phyloP scores from a whole-genome alignment of 345 rosid genomes.

The Syzygium aromaticum region DNA sequence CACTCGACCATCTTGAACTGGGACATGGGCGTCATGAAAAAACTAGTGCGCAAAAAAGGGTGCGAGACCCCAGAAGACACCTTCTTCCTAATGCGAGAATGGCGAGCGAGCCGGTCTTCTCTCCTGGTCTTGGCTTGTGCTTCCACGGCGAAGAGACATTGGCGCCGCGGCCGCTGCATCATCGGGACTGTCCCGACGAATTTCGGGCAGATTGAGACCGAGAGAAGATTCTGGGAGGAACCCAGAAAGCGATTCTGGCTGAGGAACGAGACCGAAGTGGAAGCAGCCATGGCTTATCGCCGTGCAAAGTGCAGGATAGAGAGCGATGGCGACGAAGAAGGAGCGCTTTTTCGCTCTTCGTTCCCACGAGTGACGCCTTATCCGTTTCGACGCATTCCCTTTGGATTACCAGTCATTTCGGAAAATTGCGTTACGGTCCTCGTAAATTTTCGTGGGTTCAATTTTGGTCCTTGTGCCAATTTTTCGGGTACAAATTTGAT shows the following conservation, averaged over 20 bases:
- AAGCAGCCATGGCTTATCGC: neutral
- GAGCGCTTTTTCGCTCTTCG: neutral
- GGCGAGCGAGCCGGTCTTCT: conserved; percentile 80
- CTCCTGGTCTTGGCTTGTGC: conserved; percentile 58
- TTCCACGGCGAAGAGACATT: conserved; percentile 30
- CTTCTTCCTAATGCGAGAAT: conserved; percentile 89
- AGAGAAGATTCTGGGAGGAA: conserved; percentile 2
- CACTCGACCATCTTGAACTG: neutral
- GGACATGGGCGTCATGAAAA: neutral
- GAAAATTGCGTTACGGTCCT: neutral
- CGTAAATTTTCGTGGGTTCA: neutral
- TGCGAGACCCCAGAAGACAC: conserved; percentile 9
- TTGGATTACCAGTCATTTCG: neutral
- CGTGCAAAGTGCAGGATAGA: neutral
- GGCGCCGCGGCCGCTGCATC: conserved; percentile 16
- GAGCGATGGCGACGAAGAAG: neutral
- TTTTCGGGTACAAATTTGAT: neutral
- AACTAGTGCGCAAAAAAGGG: neutral
- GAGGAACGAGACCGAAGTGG: neutral
- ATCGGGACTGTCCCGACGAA: conserved; percentile 11
- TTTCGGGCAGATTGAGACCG: neutral
- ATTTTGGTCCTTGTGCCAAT: neutral
- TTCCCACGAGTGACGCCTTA: neutral
- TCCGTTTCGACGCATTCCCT: accelerated
- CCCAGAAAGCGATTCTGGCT: conserved; percentile 8